Evolutionary conservation across 1,139 yeast genomes (phyloP), one percentile per base, ranked within the genome.

Genomic region (Hemisphaericaspora xylofermentans): DNA sequence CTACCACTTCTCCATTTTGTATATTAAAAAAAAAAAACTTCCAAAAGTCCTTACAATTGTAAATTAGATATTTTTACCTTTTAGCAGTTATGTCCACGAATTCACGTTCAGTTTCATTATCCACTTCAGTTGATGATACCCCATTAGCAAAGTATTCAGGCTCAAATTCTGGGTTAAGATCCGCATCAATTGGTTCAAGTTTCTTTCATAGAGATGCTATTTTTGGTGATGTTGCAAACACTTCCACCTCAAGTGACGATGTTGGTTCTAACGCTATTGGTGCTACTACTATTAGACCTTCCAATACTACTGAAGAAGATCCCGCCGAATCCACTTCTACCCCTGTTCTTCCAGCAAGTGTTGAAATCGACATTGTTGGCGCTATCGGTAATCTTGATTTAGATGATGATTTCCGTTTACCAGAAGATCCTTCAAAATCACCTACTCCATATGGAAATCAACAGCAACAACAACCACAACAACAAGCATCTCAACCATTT

Each of bases 371-470:
- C 43, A 67, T 71, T 30, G 74, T 71, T 26, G 75, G 72, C 6
- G 74, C 76, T 7, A 56, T 71, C 33, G 66, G 64, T 33, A 68
- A 62, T 37, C 60, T 71, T 35, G 64, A 69, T 48, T 59, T 71
- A 44, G 74, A 69, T 44, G 74, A 64, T 21, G 75, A 68, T 25
- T 49, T 41, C 27, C 29, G 39, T n/a, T 35, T 34, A 18, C 47
- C 45, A 25, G 39, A 32, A 21, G 39, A 38, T 17, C 34, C 37
- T 2, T 28, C 31, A 28, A 28, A 28, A 28, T 28, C 31, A 7
- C 15, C 31, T 15, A 28, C 31, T 12, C 33, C 33, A 17, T 28
- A 12, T 27, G n/a, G n/a, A n/a, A n/a, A n/a, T n/a, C 28, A 27
- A 33, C 16, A 29, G 26, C 27, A 32, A 19, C 12, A 16, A n/a